Conservation (phyloP, 306 rosid species). For the Sechiopsis laciniata region DNA sequence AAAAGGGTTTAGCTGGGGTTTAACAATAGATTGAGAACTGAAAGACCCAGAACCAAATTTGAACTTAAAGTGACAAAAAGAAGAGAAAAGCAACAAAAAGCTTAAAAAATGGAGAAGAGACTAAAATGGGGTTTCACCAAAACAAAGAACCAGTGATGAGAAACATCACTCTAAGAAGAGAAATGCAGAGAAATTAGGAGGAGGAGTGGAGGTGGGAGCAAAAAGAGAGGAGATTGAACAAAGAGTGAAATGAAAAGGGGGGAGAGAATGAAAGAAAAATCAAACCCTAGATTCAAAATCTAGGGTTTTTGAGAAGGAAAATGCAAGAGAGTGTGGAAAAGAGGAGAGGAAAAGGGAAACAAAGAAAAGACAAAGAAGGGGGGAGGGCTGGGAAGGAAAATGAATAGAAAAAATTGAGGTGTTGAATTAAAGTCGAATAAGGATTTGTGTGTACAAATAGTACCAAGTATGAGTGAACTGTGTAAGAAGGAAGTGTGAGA, state of each 20-base stretch:
- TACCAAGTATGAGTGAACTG: conserved; percentile 29
- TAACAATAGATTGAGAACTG: conserved; percentile 23
- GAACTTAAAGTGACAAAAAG: background rate
- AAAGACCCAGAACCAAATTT: conserved; percentile 22
- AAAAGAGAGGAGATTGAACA: conserved; percentile 19
- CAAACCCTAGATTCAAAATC: conserved; percentile 56
- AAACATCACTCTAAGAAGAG: conserved; percentile 7
- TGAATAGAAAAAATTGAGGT: conserved; percentile 24
- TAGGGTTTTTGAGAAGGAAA: conserved; percentile 64
- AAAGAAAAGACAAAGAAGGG: too few species aligned
- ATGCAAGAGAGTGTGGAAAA: conserved; percentile 42
- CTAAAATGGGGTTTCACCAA: conserved; percentile 24
- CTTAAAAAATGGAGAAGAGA: conserved; percentile 20
- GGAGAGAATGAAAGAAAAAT: conserved; percentile 25
- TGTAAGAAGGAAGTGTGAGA: conserved; percentile 4
- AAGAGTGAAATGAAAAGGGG: too few species aligned
- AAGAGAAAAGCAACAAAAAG: background rate
- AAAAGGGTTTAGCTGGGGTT: conserved; percentile 27
- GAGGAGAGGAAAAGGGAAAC: conserved; percentile 7
- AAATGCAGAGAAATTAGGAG: conserved; percentile 44
- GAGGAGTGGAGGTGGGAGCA: conserved; percentile 27
- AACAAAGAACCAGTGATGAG: conserved; percentile 16
- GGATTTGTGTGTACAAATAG: conserved; percentile 15
- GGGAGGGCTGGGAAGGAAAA: conserved; percentile 15
- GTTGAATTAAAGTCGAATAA: conserved; percentile 16